Evolutionary conservation across 2,329 filamentous ascomycete genomes (phyloP).

Genomic region (Furcasterigmium furcatum): DNA sequence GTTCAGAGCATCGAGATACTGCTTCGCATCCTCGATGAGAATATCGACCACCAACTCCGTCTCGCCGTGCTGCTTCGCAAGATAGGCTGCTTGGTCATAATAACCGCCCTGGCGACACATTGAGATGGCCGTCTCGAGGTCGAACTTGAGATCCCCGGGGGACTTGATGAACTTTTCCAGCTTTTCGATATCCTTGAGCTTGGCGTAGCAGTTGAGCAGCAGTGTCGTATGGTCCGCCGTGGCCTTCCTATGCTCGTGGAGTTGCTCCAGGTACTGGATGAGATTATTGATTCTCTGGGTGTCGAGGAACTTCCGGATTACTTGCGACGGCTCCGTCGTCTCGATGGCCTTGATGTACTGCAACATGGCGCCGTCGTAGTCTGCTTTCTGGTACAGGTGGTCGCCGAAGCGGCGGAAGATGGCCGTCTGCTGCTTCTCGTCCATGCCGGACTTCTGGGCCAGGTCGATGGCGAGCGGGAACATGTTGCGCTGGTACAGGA

Average conservation of each 20-base stretch:
- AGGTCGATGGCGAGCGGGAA: constrained; percentile 90
- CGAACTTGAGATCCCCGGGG: constrained; percentile 90
- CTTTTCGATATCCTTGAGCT: constrained; percentile 95
- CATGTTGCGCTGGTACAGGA: constrained; percentile 90
- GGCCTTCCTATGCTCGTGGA: constrained; percentile 90
- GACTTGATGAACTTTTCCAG: constrained; percentile 96
- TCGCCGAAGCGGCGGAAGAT: constrained; percentile 95
- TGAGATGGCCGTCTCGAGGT: constrained; percentile 91
- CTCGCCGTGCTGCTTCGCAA: constrained; percentile 92
- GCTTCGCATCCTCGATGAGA: constrained; percentile 90
- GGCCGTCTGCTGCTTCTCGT: constrained; percentile 76
- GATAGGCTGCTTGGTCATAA: constrained; percentile 91
- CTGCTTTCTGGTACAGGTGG: constrained; percentile 88
- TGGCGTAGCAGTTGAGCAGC: constrained; percentile 94
- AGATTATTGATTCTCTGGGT: constrained; percentile 97
- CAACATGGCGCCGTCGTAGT: constrained; percentile 98
- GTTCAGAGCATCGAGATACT: constrained; percentile 81
- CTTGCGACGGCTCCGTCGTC: constrained; percentile 91
- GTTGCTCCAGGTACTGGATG: constrained; percentile 93
- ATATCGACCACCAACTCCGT: constrained; percentile 94
- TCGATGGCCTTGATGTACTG: constrained; percentile 96
- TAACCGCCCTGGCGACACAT: constrained; percentile 98
- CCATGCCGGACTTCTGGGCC: constrained; percentile 83
- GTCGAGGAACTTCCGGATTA: constrained; percentile 95
- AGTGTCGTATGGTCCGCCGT: constrained; percentile 95